phyloP scores from a whole-genome alignment of 2,329 filamentous ascomycete species.

The Talaromyces sp. region DNA sequence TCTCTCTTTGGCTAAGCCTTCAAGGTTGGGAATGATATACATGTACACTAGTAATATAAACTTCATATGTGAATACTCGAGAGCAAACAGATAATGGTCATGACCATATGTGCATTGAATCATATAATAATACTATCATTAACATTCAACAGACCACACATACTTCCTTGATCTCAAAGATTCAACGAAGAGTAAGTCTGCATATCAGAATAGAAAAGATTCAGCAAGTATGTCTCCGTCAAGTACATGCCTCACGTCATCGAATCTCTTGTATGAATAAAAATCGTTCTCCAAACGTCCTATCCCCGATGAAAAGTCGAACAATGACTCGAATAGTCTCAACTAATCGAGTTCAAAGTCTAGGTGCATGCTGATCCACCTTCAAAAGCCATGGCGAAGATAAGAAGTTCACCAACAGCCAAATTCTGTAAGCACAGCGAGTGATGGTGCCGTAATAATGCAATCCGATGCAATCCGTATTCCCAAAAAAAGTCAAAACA shows the following conservation, averaged over 20 bases:
- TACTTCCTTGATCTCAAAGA: slow-evolving; percentile 2
- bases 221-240: slow-evolving; percentile 6
- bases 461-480: slow-evolving; percentile 19
- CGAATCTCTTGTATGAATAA: neutral
- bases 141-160: neutral
- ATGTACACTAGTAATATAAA: slow-evolving; percentile 3
- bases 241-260: slow-evolving; percentile 2
- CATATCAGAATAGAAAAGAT: slow-evolving; percentile 2
- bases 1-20: neutral
- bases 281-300: slow-evolving; percentile 1
- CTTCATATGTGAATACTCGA: neutral
- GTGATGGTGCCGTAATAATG: slow-evolving; percentile 25
- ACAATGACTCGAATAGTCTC: neutral
- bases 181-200: slow-evolving; percentile 1
- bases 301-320: neutral
- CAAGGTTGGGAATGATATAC: neutral
- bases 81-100: neutral
- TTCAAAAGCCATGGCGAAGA: slow-evolving; percentile 9
- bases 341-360: neutral
- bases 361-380: slow-evolving; percentile 5
- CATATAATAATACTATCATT: slow-evolving; percentile 16
- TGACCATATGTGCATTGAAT: slow-evolving; percentile 16
- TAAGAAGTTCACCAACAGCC: slow-evolving; percentile 11
- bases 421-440: slow-evolving; percentile 39
- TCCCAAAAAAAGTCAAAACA: slow-evolving; percentile 14